A percentile compares a stretch with the other conserved stretches of the same genome.
Evolutionary conservation across 768 basidiomycete genomes (phyloP).

Genomic region (Boletus eberwhitei): DNA sequence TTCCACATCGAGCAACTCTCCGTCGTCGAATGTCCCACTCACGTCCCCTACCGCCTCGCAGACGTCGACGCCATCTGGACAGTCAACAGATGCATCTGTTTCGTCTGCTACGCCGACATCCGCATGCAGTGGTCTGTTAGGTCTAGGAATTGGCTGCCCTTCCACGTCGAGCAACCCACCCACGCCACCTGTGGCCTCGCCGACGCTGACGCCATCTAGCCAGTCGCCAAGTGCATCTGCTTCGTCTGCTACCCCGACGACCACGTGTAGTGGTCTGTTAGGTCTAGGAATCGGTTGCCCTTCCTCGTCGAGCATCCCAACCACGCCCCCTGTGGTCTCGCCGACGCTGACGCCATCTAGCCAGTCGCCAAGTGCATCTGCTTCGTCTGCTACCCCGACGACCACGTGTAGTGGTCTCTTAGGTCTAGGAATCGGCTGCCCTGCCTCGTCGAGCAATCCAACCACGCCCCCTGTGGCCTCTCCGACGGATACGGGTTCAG

Average conservation of each 20-base stretch:
- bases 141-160: neutral
- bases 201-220: neutral
- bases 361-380: neutral
- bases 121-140: neutral
- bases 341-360: neutral
- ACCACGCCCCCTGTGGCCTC: neutral
- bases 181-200: neutral
- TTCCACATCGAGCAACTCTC: neutral
- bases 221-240: neutral
- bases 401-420: neutral
- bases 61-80: neutral
- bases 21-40: no score
- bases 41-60: neutral
- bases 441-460: neutral
- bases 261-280: constrained; percentile 7
- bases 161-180: neutral
- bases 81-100: neutral
- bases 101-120: neutral
- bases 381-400: neutral
- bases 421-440: neutral
- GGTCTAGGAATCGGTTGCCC: neutral
- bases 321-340: neutral
- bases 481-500: neutral
- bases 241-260: neutral
- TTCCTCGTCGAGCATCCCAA: neutral